These are phyloP conservation scores for Teunomyces gatunensis DNA, from an alignment of 805 yeast genomes.

Conservation along the genomic window DNA sequence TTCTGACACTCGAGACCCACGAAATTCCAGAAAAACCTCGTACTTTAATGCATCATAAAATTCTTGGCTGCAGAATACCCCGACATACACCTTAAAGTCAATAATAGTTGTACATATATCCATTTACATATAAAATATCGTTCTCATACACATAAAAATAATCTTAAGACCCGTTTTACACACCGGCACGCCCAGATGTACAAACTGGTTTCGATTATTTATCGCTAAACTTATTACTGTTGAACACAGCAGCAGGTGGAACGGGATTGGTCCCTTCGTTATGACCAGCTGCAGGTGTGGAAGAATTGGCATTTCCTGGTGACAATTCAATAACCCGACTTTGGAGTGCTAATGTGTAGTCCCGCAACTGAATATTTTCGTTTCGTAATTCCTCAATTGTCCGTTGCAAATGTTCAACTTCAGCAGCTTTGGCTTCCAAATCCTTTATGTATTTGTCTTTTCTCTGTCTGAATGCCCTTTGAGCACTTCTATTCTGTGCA, in stretches of 20 bases:
- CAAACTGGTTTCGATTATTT: neutral
- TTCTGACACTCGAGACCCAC: too few species aligned
- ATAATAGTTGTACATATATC: neutral
- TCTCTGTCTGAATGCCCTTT: constrained; percentile 84
- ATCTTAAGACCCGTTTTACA: neutral
- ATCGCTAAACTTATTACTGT: constrained; percentile 1
- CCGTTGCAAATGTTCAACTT: constrained; percentile 59
- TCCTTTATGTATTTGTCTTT: constrained; percentile 80
- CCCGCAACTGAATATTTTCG: constrained; percentile 71
- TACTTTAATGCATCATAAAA: neutral
- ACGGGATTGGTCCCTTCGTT: constrained; percentile 3
- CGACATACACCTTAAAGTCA: too few species aligned
- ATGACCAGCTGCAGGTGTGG: neutral
- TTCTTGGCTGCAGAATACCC: neutral
- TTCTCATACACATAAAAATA: neutral
- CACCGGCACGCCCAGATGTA: neutral
- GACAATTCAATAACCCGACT: constrained; percentile 56
- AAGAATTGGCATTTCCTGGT: constrained; percentile 9
- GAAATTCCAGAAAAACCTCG: neutral
- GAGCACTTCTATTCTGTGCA: constrained; percentile 88
- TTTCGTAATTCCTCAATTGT: constrained; percentile 63
- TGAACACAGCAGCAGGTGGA: constrained; percentile 13
- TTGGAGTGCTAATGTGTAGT: constrained; percentile 69
- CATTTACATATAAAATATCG: neutral
- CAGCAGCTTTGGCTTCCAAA: constrained; percentile 66